phyloP scores from a whole-genome alignment of 345 rosid genomes.

The Eucalyptus camaldulensis region DNA sequence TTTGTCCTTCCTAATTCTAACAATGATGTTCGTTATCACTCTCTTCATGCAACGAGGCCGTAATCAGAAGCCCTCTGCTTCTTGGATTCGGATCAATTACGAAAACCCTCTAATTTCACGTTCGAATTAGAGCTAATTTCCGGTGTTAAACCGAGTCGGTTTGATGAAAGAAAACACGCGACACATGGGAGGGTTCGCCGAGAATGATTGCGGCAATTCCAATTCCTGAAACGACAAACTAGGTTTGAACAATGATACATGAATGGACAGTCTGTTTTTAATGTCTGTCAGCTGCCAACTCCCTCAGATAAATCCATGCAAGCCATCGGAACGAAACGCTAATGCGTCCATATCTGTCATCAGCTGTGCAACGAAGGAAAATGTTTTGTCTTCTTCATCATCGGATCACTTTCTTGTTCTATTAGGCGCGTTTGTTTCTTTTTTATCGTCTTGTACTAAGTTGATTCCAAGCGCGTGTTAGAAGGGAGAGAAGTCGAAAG shows the following conservation, averaged over 20 bases:
- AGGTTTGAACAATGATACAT: neutral
- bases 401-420: neutral
- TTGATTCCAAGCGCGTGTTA: neutral
- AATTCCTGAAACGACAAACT: neutral
- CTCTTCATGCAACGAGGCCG: neutral
- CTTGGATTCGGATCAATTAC: neutral
- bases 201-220: neutral
- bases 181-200: neutral
- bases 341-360: neutral
- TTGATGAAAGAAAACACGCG: neutral
- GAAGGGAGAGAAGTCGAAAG: neutral
- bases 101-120: neutral
- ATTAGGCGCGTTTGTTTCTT: neutral
- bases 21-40: neutral
- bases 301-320: neutral
- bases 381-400: neutral
- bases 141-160: neutral
- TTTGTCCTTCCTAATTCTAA: neutral
- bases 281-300: neutral
- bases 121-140: neutral
- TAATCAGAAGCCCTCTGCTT: neutral
- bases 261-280: neutral
- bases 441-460: neutral
- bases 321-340: neutral
- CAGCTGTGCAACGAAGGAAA: neutral